These are phyloP conservation scores for Rhazya stricta DNA, from an alignment of 257 asterid species.

Conservation along the genomic window DNA sequence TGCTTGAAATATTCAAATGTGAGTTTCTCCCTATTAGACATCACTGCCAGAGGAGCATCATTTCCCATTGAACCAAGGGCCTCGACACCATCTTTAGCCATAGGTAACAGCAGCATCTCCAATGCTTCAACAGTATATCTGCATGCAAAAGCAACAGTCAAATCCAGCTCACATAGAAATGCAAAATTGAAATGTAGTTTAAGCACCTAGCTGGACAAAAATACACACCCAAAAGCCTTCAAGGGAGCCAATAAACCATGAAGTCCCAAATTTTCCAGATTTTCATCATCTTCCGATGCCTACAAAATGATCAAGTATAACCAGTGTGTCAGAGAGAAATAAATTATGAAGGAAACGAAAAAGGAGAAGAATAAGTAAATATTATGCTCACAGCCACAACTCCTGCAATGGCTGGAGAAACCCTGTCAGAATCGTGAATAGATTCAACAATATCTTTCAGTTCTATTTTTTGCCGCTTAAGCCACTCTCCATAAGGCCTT, in stretches of 20 bases:
- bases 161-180: constrained; percentile 2
- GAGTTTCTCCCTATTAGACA: constrained; percentile 95
- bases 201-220: constrained; percentile 8
- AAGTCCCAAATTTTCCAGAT: constrained; percentile 86
- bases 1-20: constrained; percentile 93
- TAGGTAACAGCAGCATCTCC: constrained; percentile 93
- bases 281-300: constrained; percentile 69
- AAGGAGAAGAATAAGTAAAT: constrained; percentile 18
- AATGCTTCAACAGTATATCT: constrained; percentile 86
- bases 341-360: background rate
- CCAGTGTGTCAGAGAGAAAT: constrained; percentile 15
- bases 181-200: background rate
- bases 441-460: constrained; percentile 86
- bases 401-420: constrained; percentile 75
- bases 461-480: constrained; percentile 69
- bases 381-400: constrained; percentile 59
- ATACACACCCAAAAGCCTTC: constrained; percentile 89
- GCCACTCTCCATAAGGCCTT: constrained; percentile 96
- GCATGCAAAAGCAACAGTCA: constrained; percentile 28
- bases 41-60: constrained; percentile 96
- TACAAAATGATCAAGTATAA: constrained; percentile 17
- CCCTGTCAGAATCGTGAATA: constrained; percentile 58
- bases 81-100: constrained; percentile 95
- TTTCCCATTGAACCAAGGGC: constrained; percentile 99
- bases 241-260: constrained; percentile 84